Evolutionary conservation across 768 basidiomycete species (phyloP).

Genomic region (Suillus clintonianus): DNA sequence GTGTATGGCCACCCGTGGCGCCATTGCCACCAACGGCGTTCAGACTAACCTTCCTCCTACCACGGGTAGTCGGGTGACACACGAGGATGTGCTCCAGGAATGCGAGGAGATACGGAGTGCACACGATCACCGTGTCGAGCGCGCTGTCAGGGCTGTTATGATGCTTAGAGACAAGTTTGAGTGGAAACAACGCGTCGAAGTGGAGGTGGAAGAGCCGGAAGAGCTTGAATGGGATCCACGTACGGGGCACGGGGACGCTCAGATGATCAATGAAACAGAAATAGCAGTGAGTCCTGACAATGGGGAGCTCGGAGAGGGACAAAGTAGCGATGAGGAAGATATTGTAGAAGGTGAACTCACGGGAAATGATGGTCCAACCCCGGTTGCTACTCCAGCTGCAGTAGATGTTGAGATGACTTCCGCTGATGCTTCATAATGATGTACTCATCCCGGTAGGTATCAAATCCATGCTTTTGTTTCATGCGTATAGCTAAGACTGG

Average conservation of each 20-base stretch:
- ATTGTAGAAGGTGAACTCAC: conserved; percentile 37
- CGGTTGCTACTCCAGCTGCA: conserved; percentile 16
- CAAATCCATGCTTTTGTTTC: background rate
- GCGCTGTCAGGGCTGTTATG: conserved; percentile 76
- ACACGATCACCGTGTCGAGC: conserved; percentile 75
- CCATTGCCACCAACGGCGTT: conserved; percentile 43
- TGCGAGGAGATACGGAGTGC: conserved; percentile 66
- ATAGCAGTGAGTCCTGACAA: conserved; percentile 16
- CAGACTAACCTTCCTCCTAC: conserved; percentile 37
- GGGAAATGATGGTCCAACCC: conserved; percentile 31
- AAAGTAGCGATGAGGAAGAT: conserved; percentile 41
- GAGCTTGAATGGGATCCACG: conserved; percentile 74
- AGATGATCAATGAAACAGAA: conserved; percentile 11
- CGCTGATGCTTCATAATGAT: conserved; percentile 5
- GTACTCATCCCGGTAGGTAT: conserved; percentile 1
- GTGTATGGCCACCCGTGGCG: conserved; percentile 63
- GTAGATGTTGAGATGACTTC: conserved; percentile 25
- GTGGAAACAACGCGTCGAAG: conserved; percentile 79
- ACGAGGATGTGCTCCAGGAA: conserved; percentile 67
- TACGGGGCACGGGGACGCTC: conserved; percentile 21
- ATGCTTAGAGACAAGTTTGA: conserved; percentile 82
- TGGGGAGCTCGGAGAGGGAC: conserved; percentile 30
- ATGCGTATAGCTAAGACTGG: background rate
- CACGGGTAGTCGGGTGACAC: conserved; percentile 25
- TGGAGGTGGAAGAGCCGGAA: conserved; percentile 78